Evolutionary conservation across 345 rosid species (phyloP).

Genomic region (Brassica juncea): DNA sequence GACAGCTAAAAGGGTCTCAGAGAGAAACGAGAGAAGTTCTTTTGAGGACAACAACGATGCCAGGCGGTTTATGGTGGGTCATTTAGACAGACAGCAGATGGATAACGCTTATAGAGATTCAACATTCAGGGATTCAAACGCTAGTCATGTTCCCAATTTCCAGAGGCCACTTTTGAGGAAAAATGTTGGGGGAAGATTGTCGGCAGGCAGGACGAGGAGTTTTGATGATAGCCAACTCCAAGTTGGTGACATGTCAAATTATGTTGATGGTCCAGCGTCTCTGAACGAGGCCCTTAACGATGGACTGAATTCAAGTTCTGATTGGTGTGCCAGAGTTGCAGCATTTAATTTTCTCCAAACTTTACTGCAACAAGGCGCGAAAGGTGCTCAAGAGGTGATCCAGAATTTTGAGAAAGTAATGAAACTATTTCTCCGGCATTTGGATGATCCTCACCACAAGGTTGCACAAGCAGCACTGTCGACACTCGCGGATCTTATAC

Average conservation of each 20-base stretch:
- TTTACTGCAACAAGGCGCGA: conserved; percentile 88
- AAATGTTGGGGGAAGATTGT: conserved; percentile 72
- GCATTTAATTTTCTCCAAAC: conserved; percentile 87
- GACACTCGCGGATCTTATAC: conserved; percentile 89
- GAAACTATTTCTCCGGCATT: conserved; percentile 96
- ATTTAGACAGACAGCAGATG: conserved; percentile 71
- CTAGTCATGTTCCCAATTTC: conserved; percentile 83
- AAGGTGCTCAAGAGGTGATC: conserved; percentile 89
- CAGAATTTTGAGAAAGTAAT: conserved; percentile 97
- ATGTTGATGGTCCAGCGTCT: conserved; percentile 82
- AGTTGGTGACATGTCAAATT: conserved; percentile 75
- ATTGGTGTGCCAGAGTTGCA: conserved; percentile 97
- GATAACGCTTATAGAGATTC: conserved; percentile 65
- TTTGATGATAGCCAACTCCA: conserved; percentile 89
- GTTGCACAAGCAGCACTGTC: conserved; percentile 99
- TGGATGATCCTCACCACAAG: conserved; percentile 99
- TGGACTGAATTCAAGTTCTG: conserved; percentile 88
- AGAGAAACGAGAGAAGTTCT: conserved; percentile 72
- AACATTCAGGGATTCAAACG: conserved; percentile 66
- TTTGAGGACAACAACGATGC: conserved; percentile 67
- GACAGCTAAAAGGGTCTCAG: conserved; percentile 67
- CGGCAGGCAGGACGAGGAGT: conserved; percentile 89
- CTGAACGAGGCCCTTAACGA: conserved; percentile 84
- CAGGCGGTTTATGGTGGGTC: conserved; percentile 57
- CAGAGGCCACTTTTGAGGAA: conserved; percentile 95